Evolutionary conservation across 75 land plant species (phyloP), one percentile per base, ranked within the genome.

Genomic region (Cunninghamia lanceolata): DNA sequence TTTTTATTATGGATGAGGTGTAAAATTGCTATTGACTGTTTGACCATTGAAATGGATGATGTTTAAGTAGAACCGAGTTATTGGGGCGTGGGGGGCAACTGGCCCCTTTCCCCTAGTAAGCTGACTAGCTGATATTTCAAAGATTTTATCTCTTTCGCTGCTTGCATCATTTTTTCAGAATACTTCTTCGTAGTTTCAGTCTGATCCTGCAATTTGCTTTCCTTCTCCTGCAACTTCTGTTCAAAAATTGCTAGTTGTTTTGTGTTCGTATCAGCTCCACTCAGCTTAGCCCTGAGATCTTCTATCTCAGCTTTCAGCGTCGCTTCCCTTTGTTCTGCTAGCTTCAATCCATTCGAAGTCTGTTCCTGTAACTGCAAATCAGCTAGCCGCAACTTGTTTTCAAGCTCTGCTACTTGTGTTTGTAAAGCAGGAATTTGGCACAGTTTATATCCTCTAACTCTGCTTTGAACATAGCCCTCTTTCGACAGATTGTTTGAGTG

Each of bases 381-480:
- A 74, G 88, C 84, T n/a, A 87, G 70, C 84, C 85, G 89, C 34
- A 90, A 66, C 46, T 91, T 89, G 38, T 88, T 83, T 59, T 92
- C 85, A 46, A 92, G 91, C n/a, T 89, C 93, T 50, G 87, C 90
- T 2, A 92, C 85, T 87, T 94, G 90, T 42, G 87, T 83, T 84
- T 89, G 86, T 19, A 92, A 70, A 47, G 84, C 59, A 36, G 53
- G 8, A 39, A 84, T 43, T 74, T 88, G 85, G 63, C 91, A 82
- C n/a, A 78, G 50, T 85, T 92, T 87, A 7, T 80, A 28, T 89
- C 90, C 47, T 82, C 86, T 47, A 59, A 54, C 16, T 86, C 89
- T 21, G 63, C 42, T 73, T 91, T 89, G 39, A 81, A 15, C 43
- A 89, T 17, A 9, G 85, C 86, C 83, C 92, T 46, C 52, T 75